Conservation (phyloP, 768 basidiomycete species). For the Paxillus ammoniavirescens region DNA sequence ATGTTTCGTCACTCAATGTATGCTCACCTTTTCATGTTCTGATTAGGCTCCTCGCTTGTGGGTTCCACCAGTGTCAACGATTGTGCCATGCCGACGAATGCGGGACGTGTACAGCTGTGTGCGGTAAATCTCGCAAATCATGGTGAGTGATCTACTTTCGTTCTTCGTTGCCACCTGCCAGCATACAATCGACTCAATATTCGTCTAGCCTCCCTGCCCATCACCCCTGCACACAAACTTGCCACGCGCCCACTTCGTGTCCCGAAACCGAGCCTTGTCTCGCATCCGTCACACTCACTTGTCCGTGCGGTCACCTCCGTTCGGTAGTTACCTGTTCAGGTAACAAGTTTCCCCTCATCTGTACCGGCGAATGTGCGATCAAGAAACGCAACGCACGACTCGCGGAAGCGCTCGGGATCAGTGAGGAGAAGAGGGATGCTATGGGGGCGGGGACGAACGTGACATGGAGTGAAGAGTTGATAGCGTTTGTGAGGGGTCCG, state of each 20-base stretch:
- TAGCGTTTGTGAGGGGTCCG: slow-evolving; percentile 49
- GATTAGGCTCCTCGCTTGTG: slow-evolving; percentile 70
- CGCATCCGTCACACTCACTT: slow-evolving; percentile 62
- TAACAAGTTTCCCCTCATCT: slow-evolving; percentile 52
- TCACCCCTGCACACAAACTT: slow-evolving; percentile 75
- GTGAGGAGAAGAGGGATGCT: slow-evolving; percentile 42
- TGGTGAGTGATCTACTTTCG: slow-evolving; percentile 52
- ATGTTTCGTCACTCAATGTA: background rate
- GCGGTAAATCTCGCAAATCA: slow-evolving; percentile 82
- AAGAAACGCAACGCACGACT: slow-evolving; percentile 85
- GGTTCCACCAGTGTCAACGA: slow-evolving; percentile 85
- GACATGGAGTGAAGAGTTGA: slow-evolving; percentile 62
- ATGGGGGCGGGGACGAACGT: slow-evolving; percentile 32
- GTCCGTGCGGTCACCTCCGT: slow-evolving; percentile 81
- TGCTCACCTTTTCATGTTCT: background rate
- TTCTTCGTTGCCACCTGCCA: background rate
- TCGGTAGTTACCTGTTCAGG: slow-evolving; percentile 71
- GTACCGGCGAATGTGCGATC: slow-evolving; percentile 78
- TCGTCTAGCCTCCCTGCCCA: slow-evolving; percentile 54
- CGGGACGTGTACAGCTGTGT: slow-evolving; percentile 70
- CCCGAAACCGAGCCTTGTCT: slow-evolving; percentile 78
- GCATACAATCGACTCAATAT: background rate
- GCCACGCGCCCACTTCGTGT: slow-evolving; percentile 89
- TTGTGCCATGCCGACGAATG: slow-evolving; percentile 83
- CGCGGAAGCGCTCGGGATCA: slow-evolving; percentile 92